Base-by-base conservation (phyloP, 2,329 filamentous ascomycete species). In the Trichoderma citrinoviride region DNA sequence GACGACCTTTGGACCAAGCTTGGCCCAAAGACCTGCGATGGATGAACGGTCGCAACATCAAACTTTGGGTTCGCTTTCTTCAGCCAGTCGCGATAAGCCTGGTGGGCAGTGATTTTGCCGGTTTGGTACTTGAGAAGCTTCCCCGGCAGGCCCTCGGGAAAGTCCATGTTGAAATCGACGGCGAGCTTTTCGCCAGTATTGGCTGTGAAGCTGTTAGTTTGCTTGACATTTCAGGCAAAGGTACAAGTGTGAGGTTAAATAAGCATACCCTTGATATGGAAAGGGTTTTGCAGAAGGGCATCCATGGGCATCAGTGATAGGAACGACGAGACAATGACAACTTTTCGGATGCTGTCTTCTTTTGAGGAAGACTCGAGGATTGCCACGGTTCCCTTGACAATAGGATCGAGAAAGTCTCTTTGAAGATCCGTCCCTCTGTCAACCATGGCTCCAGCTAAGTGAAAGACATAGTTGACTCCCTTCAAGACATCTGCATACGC, bases 401-500 rank as follows among this genome's bases (percentile, higher is more conserved):
- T 65, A 10, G 68, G 68, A 15, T 65, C 54, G 15, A 69, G 25
- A 44, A 64, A 69, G 15, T 66, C 68, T 17, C 23, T 65, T 47
- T 66, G 29, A 14, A 69, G 62, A 29, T 69, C 65, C 2, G 44
- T 27, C 14, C 66, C 68, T 17, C 52, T 64, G 25, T 64, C 68
- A 3, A 61, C 57, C 68, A 68, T 68, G 5, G 68, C 62, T 21
- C 66, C 67, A 6, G 71, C 72, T 27, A 71, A 61, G 61, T 73
- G 71, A n/a, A 76, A 69, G 58, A 80, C 72, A 65, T 75, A 76
- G 40, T 70, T 71, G 25, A 78, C 75, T 3, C 71, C 77, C 37
- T 74, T 70, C 55, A 77, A 69, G 12, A 75, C 76, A 21, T 76
- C 70, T 27, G 78, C 71, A 58, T 76, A 79, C 0, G 76, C 76